Base-by-base conservation (phyloP, 129 eudicot species). In the Tanacetum coccineum region DNA sequence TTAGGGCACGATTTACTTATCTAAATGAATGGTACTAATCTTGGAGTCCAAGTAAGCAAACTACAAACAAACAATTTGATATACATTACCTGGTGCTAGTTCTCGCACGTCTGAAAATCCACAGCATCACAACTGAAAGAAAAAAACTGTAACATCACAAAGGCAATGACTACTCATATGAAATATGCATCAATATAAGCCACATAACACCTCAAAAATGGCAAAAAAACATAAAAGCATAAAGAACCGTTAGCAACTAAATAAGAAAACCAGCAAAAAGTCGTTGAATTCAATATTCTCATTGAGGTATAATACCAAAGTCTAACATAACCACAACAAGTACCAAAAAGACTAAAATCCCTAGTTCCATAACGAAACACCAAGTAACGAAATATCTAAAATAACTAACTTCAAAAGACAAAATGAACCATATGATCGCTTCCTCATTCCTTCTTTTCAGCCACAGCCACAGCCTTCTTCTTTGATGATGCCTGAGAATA, bases 401-500 rank as follows among this genome's bases (percentile, higher is more conserved):
- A 47, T 46, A 66, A 67, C 52, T 36, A 59, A 50, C 36, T 28
- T 13, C 44, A 57, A 46, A 74, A 22, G 64, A 66, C 51, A 66
- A 59, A 74, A 32, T 64, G 45, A 39, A 70, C 30, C 69, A 68
- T 12, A 59, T 63, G 36, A 67, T 9, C 50, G 46, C 67, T 44
- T 13, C 67, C 47, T 74, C 70, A 80, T 60, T 77, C 78, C 84
- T 84, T 86, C 84, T 87, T 83, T 56, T 85, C 96, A 69, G 79
- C 77, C 32, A 60, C 96, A 69, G 79, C 77, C 32, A 60, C 87
- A 64, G 72, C 77, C 76, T 87, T 74, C 89, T 88, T 92, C 78
- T 88, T 87, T 14, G 95, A 84, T 0, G 95, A 78, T 3, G 89
- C 98, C 87, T 92, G 98, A 3, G 98, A 92, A 71, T 92, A 92